Evolutionary conservation across 345 rosid species (phyloP), one percentile per base, ranked within the genome.

Genomic region (Theobroma cacao): DNA sequence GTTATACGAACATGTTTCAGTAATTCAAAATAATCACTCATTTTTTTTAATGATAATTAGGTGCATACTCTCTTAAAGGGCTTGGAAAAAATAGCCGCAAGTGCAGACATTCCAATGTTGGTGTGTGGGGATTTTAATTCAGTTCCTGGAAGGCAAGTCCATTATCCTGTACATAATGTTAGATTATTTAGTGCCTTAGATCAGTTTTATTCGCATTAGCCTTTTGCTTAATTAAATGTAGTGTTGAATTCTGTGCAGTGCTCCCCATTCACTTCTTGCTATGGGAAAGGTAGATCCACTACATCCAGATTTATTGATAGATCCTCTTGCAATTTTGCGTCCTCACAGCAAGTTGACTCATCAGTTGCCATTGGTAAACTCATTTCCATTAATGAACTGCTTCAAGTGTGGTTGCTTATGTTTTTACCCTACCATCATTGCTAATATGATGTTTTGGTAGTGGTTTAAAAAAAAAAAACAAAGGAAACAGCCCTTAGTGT

Each of bases 71-170:
- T 96, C 43, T 82, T 96, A 82, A 96, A 96, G 83, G 99, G 99
- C 66, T 84, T 96, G 85, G 99, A 96, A 82, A 96, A 96, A 84
- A 94, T 94, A 64, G 99, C 98, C 75, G 98, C 93, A 36, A 92
- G 98, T 75, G 97, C 97, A 30, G 97, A 96, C 85, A 96, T 96
- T 85, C 99, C 99, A 34, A 96, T 96, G 98, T 80, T 96, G 87
- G 97, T 96, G 18, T 96, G 99, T 89, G 99, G 99, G 38, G 99
- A 96, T 86, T 96, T 96, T 84, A 90, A 90, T 85, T 89, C 99
- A 5, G 77, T 85, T 75, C 99, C 99, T 34, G 98, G 95, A 77
- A 96, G 99, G 99, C 91, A 60, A 75, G 87, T 82, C 76, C 60
- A 52, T 85, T 86, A 43, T 77, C 67, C 24, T 48, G 5, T 31